A percentile compares a stretch with the other conserved stretches of the same genome.
These are phyloP conservation scores for Taxillus chinensis DNA, from an alignment of 164 flowering plant genomes.

Conservation along the genomic window DNA sequence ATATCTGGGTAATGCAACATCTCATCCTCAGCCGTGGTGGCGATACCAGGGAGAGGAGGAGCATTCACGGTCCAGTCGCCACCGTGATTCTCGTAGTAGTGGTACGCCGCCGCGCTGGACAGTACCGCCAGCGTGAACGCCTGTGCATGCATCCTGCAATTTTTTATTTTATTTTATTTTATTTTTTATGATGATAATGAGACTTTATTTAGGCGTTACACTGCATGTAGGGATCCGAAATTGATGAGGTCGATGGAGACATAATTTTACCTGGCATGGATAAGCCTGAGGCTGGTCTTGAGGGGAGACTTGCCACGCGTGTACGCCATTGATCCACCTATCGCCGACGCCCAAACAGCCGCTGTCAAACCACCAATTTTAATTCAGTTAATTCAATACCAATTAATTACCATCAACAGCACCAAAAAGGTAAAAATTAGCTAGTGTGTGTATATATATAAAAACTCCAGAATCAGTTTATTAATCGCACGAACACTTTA, in stretches of 20 bases:
- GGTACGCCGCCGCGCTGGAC: constrained; percentile 59
- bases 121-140: constrained; percentile 74
- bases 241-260: too few species aligned
- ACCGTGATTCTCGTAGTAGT: constrained; percentile 44
- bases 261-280: constrained; percentile 62
- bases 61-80: not conserved
- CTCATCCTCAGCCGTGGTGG: not conserved
- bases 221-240: too few species aligned
- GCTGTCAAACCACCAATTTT: constrained; percentile 22
- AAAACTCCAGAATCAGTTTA: too few species aligned
- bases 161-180: too few species aligned
- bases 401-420: too few species aligned
- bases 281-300: constrained; percentile 73
- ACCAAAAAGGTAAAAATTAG: too few species aligned
- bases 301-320: constrained; percentile 32
- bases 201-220: too few species aligned
- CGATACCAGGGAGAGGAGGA: not conserved
- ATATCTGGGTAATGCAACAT: not conserved
- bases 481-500: constrained; percentile 7
- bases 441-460: too few species aligned
- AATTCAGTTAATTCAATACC: too few species aligned
- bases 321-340: constrained; percentile 58
- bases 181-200: too few species aligned
- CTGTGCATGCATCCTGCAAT: constrained; percentile 72
- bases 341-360: constrained; percentile 61